Conservation (phyloP, 2,329 filamentous ascomycete species). For the Cercospora beticola region DNA sequence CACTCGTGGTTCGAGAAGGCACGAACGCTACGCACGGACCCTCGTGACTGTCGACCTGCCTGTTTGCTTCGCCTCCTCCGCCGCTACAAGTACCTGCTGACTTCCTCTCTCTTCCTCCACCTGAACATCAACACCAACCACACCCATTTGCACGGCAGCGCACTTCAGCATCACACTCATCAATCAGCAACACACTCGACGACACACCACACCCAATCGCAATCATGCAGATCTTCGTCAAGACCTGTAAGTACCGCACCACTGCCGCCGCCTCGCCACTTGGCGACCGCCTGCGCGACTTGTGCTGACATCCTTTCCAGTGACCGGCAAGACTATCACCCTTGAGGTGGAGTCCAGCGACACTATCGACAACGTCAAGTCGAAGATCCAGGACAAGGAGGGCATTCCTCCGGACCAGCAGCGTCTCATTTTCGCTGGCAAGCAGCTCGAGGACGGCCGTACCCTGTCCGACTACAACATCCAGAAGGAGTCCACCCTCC, state of each 20-base stretch:
- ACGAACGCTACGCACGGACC: not conserved
- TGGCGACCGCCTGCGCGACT: not conserved
- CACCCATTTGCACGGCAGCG: slow-evolving; percentile 8
- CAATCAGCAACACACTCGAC: slow-evolving; percentile 10
- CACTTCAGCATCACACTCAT: slow-evolving; percentile 15
- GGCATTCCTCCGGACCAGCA: slow-evolving; percentile 95
- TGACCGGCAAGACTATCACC: slow-evolving; percentile 68
- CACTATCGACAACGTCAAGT: slow-evolving; percentile 95
- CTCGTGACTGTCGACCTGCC: slow-evolving; percentile 2
- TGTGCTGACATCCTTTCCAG: slow-evolving; percentile 45
- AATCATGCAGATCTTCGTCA: slow-evolving; percentile 94
- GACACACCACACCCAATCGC: slow-evolving; percentile 31
- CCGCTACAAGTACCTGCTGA: not conserved
- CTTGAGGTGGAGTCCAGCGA: slow-evolving; percentile 70
- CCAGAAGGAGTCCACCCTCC: slow-evolving; percentile 68
- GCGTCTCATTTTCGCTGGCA: slow-evolving; percentile 92
- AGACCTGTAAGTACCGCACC: slow-evolving; percentile 71
- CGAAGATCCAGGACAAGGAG: slow-evolving; percentile 97
- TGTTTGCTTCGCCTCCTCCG: slow-evolving; percentile 8
- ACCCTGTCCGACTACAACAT: slow-evolving; percentile 93
- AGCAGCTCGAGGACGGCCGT: slow-evolving; percentile 93
- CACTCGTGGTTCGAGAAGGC: not conserved
- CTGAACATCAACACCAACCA: slow-evolving; percentile 12
- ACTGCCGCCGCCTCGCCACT: slow-evolving; percentile 29
- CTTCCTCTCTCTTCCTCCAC: slow-evolving; percentile 13